Evolutionary conservation across 257 asterid species (phyloP).

Genomic region (Gynochthodes officinalis): DNA sequence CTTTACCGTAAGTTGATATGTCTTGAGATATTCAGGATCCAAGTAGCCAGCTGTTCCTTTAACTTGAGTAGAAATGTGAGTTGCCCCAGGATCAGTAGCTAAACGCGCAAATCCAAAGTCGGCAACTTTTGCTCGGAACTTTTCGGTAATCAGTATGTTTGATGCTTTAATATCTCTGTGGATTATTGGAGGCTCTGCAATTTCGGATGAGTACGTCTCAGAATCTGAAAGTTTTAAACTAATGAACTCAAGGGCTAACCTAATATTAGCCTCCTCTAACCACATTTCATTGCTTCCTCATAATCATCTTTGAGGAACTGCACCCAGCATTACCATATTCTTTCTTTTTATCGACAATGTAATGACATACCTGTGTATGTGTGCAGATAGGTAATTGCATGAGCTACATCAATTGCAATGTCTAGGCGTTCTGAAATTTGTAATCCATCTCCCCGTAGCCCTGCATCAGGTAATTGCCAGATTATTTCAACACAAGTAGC

Average conservation of each 20-base stretch:
- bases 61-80: conserved; percentile 60
- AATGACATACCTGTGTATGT: conserved; percentile 48
- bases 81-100: conserved; percentile 39
- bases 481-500: background rate
- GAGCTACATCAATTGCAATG: conserved; percentile 72
- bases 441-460: conserved; percentile 38
- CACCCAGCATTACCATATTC: background rate
- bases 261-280: background rate
- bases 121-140: conserved; percentile 62
- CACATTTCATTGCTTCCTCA: background rate
- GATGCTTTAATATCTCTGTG: conserved; percentile 73
- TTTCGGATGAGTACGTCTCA: background rate
- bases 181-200: conserved; percentile 68
- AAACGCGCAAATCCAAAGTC: conserved; percentile 73
- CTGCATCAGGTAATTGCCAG: conserved; percentile 31
- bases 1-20: conserved; percentile 64
- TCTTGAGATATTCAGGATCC: conserved; percentile 67
- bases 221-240: background rate
- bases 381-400: conserved; percentile 73
- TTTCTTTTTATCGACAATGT: background rate
- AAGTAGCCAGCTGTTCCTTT: conserved; percentile 80
- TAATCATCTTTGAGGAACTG: background rate
- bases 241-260: background rate
- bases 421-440: conserved; percentile 59
- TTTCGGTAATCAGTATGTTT: conserved; percentile 69